Percentiles rank a stretch among this genome's conserved stretches.
Conservation (phyloP, 495 filamentous ascomycete genomes). For the Penicillium bovifimosum region DNA sequence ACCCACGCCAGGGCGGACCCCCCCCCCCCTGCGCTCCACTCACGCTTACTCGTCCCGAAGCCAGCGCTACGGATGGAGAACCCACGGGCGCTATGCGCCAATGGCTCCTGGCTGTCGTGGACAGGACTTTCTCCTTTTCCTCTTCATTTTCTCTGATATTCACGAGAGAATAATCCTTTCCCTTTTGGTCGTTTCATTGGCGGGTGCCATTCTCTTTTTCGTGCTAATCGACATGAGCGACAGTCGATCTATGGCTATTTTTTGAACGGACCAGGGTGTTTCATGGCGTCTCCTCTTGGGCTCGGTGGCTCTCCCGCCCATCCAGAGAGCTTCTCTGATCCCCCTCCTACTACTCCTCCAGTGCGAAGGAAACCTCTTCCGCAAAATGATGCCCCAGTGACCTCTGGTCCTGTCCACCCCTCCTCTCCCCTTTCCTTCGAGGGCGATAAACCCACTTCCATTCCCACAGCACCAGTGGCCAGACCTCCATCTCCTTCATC, state of each 20-base stretch:
- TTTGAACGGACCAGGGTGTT: conserved; percentile 21
- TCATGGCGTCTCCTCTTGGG: conserved; percentile 25
- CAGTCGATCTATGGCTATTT: conserved; percentile 30
- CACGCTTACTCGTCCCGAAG: conserved; percentile 15
- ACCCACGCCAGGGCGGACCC: conserved; percentile 4
- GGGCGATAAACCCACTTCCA: conserved; percentile 23
- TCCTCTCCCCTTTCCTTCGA: conserved; percentile 28
- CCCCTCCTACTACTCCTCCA: conserved; percentile 17
- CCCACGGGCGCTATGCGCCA: conserved; percentile 24
- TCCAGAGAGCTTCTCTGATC: conserved; percentile 11
- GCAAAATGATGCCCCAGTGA: conserved; percentile 30
- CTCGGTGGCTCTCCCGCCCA: conserved; percentile 26
- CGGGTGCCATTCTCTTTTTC: conserved; percentile 16
- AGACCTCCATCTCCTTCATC: conserved; percentile 20
- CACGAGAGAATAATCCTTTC: conserved; percentile 19
- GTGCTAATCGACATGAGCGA: conserved; percentile 22
- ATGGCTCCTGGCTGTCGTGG: conserved; percentile 11
- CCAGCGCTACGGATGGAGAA: conserved; percentile 16
- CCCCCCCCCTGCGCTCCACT: conserved; percentile 11
- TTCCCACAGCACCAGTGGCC: conserved; percentile 19
- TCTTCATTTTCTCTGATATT: conserved; percentile 4
- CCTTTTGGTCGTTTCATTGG: conserved; percentile 19
- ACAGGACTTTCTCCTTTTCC: conserved; percentile 16
- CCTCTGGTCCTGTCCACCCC: conserved; percentile 21
- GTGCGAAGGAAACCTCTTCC: conserved; percentile 40